Evolutionary conservation across 495 filamentous ascomycete genomes (phyloP), one percentile per base, ranked within the genome.

Genomic region (Penicillium roqueforti): DNA sequence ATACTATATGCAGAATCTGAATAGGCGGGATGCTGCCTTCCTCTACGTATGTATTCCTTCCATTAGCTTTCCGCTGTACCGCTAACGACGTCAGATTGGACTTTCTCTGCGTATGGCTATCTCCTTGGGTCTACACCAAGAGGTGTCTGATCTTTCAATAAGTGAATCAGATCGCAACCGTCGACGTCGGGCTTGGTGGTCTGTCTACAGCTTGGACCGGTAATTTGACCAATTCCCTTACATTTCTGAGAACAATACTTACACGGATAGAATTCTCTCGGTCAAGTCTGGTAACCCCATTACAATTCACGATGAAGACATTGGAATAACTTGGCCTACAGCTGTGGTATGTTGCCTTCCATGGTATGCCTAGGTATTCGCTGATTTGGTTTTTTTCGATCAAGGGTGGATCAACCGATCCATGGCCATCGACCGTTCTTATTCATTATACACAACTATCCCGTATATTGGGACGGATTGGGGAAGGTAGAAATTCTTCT

Each of bases 1-100:
- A n/a, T 77, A 79, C 55, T 80, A 77, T 45, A 72, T 79, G 69
- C 76, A 79, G 59, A 80, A 76, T 46, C 63, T 80, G 22, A 80
- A 80, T 53, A 65, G 75, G 4, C 63, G 73, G 10, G 74, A 79
- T 58, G 72, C 76, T 3, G 77, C 77, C 0, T 78, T 77, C 44
- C 62, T 77, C 14, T 78, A 73, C 46, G 70, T 73, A 54, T 18
- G 70, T 57, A 46, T 16, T 18, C 9, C 19, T 18, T 46, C 20
- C 3, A 36, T 29, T 23, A 0, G 20, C 22, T 1, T 41, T 11
- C 37, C 13, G 29, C 19, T 22, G 16, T 11, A 28, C 38, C 13
- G 20, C 56, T 58, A 43, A 62, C 19, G 6, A 42, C 6, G 18
- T 13, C 20, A 77, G 68, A 72, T 78, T 18, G 78, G 78, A 18